Conservation (phyloP, 2,329 filamentous ascomycete genomes). For the Fusarium xylarioides region DNA sequence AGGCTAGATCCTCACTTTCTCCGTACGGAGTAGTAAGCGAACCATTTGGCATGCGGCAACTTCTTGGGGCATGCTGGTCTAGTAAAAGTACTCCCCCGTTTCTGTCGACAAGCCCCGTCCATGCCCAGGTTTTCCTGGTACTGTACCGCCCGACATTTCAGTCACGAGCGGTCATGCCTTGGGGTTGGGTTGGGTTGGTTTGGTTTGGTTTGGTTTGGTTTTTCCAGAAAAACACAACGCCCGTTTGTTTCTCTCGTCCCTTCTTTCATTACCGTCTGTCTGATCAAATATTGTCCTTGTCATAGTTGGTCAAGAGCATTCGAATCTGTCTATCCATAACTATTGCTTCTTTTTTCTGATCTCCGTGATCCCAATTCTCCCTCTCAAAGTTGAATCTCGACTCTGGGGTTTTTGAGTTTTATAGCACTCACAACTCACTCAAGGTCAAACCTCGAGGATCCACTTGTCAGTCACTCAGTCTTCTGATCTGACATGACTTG, state of each 20-base stretch:
- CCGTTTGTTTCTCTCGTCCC: constrained; percentile 29
- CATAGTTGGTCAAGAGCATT: constrained; percentile 1
- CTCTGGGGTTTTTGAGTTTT: not conserved
- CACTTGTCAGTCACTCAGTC: constrained; percentile 26
- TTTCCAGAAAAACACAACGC: constrained; percentile 38
- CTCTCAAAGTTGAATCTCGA: constrained; percentile 3
- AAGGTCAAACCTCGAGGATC: constrained; percentile 14
- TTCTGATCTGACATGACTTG: constrained; percentile 33
- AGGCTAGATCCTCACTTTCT: constrained; percentile 38
- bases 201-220: constrained; percentile 1
- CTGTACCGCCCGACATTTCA: constrained; percentile 33
- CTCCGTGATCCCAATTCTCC: not conserved
- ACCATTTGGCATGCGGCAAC: constrained; percentile 41
- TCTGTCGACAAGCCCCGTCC: constrained; percentile 26
- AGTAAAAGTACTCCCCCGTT: constrained; percentile 33
- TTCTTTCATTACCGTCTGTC: constrained; percentile 19
- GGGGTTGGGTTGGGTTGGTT: not conserved
- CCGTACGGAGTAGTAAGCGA: constrained; percentile 42
- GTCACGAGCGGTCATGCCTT: constrained; percentile 37
- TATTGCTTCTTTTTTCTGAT: not conserved
- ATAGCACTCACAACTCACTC: constrained; percentile 6
- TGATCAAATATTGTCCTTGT: constrained; percentile 1
- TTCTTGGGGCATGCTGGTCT: constrained; percentile 33
- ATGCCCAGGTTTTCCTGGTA: not conserved
- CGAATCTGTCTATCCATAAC: not conserved